phyloP scores from a whole-genome alignment of 2,329 filamentous ascomycete genomes.

The Cladosporium sp. region DNA sequence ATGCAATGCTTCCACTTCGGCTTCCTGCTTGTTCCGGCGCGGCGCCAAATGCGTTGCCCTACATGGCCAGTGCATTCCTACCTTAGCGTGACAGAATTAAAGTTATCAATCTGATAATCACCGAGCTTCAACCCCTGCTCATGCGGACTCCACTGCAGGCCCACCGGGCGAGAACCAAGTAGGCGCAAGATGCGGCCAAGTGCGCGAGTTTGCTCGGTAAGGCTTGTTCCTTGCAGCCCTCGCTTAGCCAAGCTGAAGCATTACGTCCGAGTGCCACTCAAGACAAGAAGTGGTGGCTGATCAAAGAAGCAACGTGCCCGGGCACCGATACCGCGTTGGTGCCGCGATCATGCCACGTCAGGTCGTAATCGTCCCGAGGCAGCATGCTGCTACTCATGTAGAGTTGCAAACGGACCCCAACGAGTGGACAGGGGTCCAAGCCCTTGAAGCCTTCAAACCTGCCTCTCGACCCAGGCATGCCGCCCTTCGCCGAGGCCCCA shows the following conservation, averaged over 20 bases:
- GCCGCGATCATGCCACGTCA: background rate
- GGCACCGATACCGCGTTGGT: background rate
- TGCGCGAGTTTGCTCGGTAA: background rate
- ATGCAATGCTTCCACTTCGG: too few relatives aligned
- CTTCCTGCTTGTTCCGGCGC: too few relatives aligned
- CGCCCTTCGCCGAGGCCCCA: background rate
- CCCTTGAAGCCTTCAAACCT: background rate
- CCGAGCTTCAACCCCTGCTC: background rate
- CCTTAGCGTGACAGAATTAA: constrained; percentile 4
- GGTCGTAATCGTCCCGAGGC: background rate
- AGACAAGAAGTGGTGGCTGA: too few relatives aligned
- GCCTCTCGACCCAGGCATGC: constrained; percentile 1
- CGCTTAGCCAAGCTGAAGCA: background rate
- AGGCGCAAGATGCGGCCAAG: constrained; percentile 5
- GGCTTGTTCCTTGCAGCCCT: constrained; percentile 1
- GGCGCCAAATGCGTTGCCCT: too few relatives aligned
- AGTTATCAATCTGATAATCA: constrained; percentile 14
- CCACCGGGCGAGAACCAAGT: background rate
- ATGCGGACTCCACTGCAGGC: background rate
- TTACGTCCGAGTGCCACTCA: too few relatives aligned
- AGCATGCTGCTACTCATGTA: background rate
- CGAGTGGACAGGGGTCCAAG: background rate
- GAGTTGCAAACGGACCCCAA: background rate
- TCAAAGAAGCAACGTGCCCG: too few relatives aligned
- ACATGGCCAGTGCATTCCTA: too few relatives aligned